Base-by-base conservation (phyloP, 208 protist genomes). In the Crithidia sp. region DNA sequence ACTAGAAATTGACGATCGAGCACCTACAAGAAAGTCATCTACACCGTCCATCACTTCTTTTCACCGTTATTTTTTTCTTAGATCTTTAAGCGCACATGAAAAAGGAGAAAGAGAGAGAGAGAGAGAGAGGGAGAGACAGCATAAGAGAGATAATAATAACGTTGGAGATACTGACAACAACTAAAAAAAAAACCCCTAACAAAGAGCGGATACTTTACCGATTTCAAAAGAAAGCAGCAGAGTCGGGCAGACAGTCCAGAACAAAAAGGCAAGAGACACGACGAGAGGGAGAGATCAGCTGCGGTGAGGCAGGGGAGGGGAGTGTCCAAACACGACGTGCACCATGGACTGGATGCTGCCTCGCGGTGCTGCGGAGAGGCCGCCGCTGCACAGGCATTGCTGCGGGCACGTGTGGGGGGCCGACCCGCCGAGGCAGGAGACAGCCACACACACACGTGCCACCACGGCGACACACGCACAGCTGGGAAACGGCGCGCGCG, bases 341-440 rank as follows among this genome's bases (percentile, higher is more conserved):
- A 28, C 28, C 28, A 28, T 0, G 43, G 45, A 28, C 47, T 47
- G 37, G n/a, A 28, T 12, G 47, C 12, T 44, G 53, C 71, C 71
- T 76, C 71, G 71, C 71, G 71, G 71, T 76, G 71, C 71, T 76
- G 68, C 71, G 61, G 71, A 40, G 43, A 62, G 56, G 61, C 49
- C 71, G 63, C 71, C 54, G 71, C 71, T 19, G 43, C 60, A 64
- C 71, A 76, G 71, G 71, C 71, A 76, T 76, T 76, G 71, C 71
- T 69, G 71, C 71, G 28, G 44, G 71, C 71, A 49, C 71, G 65
- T 66, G 61, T 62, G 41, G 71, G 61, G 54, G 53, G 8, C 28
- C 28, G 28, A 28, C 16, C 62, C 62, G 54, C 47, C 62, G 17
- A 53, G n/a, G 16, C 40, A 28, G 44, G 4, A 19, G 28, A 56